These are phyloP conservation scores for Verticillium nubilum DNA, from an alignment of 2,329 filamentous ascomycete species.

Conservation along the genomic window DNA sequence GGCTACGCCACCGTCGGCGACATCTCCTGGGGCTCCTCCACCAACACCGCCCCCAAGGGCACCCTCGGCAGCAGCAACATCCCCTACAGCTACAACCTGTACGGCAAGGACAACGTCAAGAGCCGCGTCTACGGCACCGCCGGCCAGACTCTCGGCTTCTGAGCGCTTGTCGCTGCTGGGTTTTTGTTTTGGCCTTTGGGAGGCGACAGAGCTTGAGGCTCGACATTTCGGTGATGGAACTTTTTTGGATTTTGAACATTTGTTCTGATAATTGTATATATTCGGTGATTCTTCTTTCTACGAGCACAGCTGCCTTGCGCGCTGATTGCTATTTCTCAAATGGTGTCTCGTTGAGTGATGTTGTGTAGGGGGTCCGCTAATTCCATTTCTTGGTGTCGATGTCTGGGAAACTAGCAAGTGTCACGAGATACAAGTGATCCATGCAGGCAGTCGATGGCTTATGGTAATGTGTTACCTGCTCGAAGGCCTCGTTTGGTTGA, in stretches of 20 bases:
- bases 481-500: too few relatives aligned
- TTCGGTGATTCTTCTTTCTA: not conserved
- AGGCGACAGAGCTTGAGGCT: not conserved
- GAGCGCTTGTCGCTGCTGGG: slow-evolving; percentile 6
- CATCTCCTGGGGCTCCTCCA: slow-evolving; percentile 34
- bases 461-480: too few relatives aligned
- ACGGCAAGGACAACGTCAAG: slow-evolving; percentile 42
- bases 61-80: slow-evolving; percentile 49
- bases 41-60: slow-evolving; percentile 42
- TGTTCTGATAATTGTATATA: not conserved
- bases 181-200: not conserved
- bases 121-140: slow-evolving; percentile 31
- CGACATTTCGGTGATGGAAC: not conserved
- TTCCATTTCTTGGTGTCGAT: too few relatives aligned
- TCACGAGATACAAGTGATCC: too few relatives aligned
- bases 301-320: not conserved
- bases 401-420: too few relatives aligned
- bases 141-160: slow-evolving; percentile 30
- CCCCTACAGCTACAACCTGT: slow-evolving; percentile 36
- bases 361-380: too few relatives aligned
- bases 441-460: too few relatives aligned
- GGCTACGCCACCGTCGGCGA: slow-evolving; percentile 36
- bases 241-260: not conserved
- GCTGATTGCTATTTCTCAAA: not conserved
- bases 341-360: too few relatives aligned